Evolutionary conservation across 352 stramenopile genomes (phyloP).

Genomic region (Globisporangium apiculatum): DNA sequence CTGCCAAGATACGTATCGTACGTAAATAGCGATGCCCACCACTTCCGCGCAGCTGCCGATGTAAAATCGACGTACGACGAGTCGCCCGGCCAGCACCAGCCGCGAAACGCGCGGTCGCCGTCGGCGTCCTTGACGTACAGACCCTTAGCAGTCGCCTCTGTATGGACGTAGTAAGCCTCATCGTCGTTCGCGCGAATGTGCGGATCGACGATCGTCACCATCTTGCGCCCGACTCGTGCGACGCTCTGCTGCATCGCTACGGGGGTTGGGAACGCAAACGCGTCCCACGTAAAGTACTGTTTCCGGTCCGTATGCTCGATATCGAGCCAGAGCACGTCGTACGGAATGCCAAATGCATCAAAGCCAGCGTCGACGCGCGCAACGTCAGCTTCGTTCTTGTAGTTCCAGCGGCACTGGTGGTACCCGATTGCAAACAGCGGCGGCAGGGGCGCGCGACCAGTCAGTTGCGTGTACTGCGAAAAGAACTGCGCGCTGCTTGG

Average conservation of each 20-base stretch:
- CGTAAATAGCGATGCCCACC: conserved; percentile 95
- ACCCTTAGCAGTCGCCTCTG: conserved; percentile 72
- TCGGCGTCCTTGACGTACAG: conserved; percentile 96
- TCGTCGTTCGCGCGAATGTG: conserved; percentile 97
- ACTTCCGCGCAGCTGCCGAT: conserved; percentile 85
- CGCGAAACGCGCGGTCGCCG: conserved; percentile 96
- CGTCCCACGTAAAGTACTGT: conserved; percentile 97
- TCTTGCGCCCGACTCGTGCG: conserved; percentile 89
- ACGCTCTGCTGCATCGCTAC: conserved; percentile 93
- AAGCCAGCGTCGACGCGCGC: conserved; percentile 86
- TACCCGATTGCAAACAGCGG: conserved; percentile 97
- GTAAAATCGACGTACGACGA: conserved; percentile 99
- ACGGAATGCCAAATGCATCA: conserved; percentile 97
- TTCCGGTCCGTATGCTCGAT: conserved; percentile 99
- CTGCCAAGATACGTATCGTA: conserved; percentile 93
- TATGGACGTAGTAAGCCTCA: conserved; percentile 88
- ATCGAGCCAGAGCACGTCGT: conserved; percentile 99
- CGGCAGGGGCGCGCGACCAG: conserved; percentile 88
- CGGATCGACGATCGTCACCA: conserved; percentile 99
- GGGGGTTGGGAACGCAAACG: conserved; percentile 93
- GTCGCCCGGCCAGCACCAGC: conserved; percentile 99
- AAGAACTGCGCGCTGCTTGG: conserved; percentile 79
- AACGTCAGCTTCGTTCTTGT: conserved; percentile 97
- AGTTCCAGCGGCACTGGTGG: conserved; percentile 99
- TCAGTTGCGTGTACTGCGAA: conserved; percentile 92